Base-by-base conservation (phyloP, 2,329 filamentous ascomycete species). In the Grosmannia huntii region DNA sequence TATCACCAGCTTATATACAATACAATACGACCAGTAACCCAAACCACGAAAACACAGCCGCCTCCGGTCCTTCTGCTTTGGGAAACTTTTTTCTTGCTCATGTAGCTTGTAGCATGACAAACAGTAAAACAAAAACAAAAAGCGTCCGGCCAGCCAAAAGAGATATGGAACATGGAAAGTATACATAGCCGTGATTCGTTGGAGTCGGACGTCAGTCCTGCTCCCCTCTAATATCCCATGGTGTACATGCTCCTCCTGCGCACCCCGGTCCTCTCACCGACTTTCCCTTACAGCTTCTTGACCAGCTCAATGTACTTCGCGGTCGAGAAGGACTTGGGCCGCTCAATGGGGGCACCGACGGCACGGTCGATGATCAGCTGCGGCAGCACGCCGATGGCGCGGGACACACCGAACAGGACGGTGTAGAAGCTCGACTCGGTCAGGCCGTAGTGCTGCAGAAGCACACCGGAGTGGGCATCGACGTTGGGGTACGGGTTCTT, bases 371-470 rank as follows among this genome's bases (percentile, higher is more conserved):
- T 96, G 83, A 99, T 99, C 73, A 99, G 84, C 84, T 99, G 94
- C 69, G 94, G 94, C 70, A 99, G 87, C 66, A 99, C 94, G 85
- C 94, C 94, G 69, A 99, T 89, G 67, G 94, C 94, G 73, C 94
- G 89, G 67, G 91, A 96, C 51, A 99, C 94, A 84, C 94, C 94
- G 76, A 99, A 99, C 72, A 99, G 88, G 63, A 99, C 94, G 63
- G 94, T 99, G 89, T 99, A 99, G 87, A 95, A 99, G 87, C 86
- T 97, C 76, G 94, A 88, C 83, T 99, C 92, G 64, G 89, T 97
- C 73, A 99, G 82, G 70, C 94, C 94, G 79, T 99, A 99, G 87
- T 99, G 94, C 82, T 99, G 94, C 68, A 99, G 89, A 65, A 99
- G 89, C 66, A 99, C 94, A 82, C 94, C 94, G 36, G 91, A 96